Conservation (phyloP, 805 yeast genomes). For the Candida boleticola region DNA sequence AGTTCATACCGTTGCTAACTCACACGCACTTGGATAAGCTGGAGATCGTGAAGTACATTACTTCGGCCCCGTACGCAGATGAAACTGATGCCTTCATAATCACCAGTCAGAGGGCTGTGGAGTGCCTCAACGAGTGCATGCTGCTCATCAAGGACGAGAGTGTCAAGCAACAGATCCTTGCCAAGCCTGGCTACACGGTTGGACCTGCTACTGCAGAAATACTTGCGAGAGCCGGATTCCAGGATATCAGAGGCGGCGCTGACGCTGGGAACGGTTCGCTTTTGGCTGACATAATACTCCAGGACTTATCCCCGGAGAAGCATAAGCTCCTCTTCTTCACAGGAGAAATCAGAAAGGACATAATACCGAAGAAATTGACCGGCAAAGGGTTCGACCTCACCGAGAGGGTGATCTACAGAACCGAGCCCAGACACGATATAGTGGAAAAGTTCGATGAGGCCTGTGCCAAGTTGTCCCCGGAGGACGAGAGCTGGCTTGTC, state of each 20-base stretch:
- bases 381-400: conserved; percentile 42
- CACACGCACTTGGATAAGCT: conserved; percentile 57
- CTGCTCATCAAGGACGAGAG: conserved; percentile 16
- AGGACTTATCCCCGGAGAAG: conserved; percentile 27
- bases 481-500: conserved; percentile 58
- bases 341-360: conserved; percentile 81
- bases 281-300: conserved; percentile 61
- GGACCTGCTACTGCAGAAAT: conserved; percentile 84
- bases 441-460: conserved; percentile 30
- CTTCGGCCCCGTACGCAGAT: conserved; percentile 37
- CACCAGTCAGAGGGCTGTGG: conserved; percentile 91
- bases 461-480: conserved; percentile 8
- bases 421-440: conserved; percentile 51
- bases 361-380: conserved; percentile 62
- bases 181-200: conserved; percentile 73
- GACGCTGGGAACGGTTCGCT: conserved; percentile 79
- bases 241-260: conserved; percentile 65
- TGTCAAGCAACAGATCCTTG: conserved; percentile 27
- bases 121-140: conserved; percentile 56
- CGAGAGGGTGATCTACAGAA: conserved; percentile 70
- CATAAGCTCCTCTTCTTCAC: conserved; percentile 65
- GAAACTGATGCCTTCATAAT: conserved; percentile 58
- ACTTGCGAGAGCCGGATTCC: conserved; percentile 61
- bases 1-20: conserved; percentile 70
- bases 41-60: conserved; percentile 44